phyloP scores from a whole-genome alignment of 1,284 basidiomycete genomes.

The Cryptococcus jaspeensis region DNA sequence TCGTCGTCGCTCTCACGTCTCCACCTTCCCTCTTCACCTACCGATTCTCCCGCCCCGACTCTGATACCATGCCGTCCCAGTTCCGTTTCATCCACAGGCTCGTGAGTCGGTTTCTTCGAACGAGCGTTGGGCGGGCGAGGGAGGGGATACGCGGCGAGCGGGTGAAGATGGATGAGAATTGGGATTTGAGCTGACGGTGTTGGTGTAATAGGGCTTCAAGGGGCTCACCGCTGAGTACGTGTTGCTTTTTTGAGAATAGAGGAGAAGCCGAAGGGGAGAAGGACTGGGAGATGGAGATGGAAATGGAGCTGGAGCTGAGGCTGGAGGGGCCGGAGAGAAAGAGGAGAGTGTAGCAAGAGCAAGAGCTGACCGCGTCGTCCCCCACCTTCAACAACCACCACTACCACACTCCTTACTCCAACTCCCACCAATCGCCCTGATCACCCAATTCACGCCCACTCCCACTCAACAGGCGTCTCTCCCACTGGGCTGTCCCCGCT shows the following conservation, averaged over 20 bases:
- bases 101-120: slow-evolving; percentile 4
- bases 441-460: not conserved
- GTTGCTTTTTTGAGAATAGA: not conserved
- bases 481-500: slow-evolving; percentile 31
- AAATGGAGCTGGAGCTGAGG: not conserved
- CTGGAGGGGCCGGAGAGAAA: not conserved
- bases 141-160: too few species aligned
- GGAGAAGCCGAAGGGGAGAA: not conserved
- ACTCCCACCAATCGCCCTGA: not conserved
- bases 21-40: not conserved
- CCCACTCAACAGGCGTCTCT: slow-evolving; percentile 30
- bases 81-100: slow-evolving; percentile 6
- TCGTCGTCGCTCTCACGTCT: not conserved
- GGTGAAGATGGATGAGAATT: slow-evolving; percentile 3
- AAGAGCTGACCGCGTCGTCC: not conserved
- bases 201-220: slow-evolving; percentile 1
- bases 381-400: not conserved
- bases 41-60: not conserved
- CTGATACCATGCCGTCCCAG: slow-evolving; percentile 9
- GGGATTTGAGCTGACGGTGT: not conserved
- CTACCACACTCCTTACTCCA: not conserved
- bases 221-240: slow-evolving; percentile 17
- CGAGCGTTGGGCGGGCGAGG: not conserved
- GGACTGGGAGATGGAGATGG: not conserved
- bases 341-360: not conserved